Conservation (phyloP, 2,329 filamentous ascomycete genomes). For the Verticillium nubilum region DNA sequence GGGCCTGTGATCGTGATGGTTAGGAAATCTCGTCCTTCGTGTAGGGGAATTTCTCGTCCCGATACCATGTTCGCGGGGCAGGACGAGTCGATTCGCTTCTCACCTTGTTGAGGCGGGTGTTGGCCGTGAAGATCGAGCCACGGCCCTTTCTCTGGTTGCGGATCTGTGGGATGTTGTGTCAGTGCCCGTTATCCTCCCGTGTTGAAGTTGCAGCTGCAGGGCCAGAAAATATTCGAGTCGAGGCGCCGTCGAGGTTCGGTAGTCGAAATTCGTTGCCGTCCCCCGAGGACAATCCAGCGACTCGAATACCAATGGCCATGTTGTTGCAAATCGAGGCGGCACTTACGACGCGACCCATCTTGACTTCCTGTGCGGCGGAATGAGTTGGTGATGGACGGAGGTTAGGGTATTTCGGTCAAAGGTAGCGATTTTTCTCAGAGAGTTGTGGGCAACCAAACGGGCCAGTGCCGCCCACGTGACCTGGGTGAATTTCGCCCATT, state of each 20-base stretch:
- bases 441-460: neutral
- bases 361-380: slow-evolving; percentile 20
- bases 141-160: slow-evolving; percentile 60
- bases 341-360: slow-evolving; percentile 50
- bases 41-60: neutral
- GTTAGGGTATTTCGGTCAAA: neutral
- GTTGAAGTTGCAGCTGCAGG: neutral
- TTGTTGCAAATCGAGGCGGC: slow-evolving; percentile 7
- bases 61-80: neutral
- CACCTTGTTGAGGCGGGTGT: slow-evolving; percentile 90
- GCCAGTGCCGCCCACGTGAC: neutral
- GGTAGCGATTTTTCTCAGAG: neutral
- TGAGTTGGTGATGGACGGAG: slow-evolving; percentile 3
- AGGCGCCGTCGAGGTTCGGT: neutral
- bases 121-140: slow-evolving; percentile 61
- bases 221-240: neutral
- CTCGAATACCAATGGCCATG: neutral
- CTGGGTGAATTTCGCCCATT: neutral
- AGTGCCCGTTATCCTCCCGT: neutral
- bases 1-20: slow-evolving; percentile 19
- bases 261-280: neutral
- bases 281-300: neutral
- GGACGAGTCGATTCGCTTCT: slow-evolving; percentile 51
- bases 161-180: slow-evolving; percentile 36
- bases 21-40: slow-evolving; percentile 8